Percentiles rank a stretch among this genome's conserved stretches.
phyloP scores from a whole-genome alignment of 345 rosid species.

The Diplotaxis tenuifolia region DNA sequence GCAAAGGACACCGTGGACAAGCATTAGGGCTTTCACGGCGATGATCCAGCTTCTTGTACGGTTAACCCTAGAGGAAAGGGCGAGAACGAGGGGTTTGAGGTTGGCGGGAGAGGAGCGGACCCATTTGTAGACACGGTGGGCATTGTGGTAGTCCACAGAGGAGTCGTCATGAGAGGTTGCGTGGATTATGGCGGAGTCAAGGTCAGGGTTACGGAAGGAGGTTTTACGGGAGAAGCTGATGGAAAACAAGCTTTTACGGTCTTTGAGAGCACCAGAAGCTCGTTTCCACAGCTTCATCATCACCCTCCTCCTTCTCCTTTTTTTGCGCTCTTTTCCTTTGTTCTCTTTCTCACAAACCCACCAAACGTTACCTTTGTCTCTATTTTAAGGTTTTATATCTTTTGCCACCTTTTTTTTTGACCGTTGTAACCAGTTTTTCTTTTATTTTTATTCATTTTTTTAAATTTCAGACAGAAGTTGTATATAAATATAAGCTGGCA shows the following conservation, averaged over 20 bases:
- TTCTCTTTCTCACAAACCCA: neutral
- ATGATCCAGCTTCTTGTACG: conserved; percentile 73
- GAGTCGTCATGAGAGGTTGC: conserved; percentile 80
- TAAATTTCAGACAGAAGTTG: neutral
- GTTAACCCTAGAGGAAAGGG: conserved; percentile 52
- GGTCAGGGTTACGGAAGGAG: conserved; percentile 49
- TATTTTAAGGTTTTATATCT: conserved; percentile 31
- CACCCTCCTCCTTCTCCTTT: conserved; percentile 15
- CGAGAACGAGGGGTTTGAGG: conserved; percentile 52
- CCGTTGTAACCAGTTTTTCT: conserved; percentile 33
- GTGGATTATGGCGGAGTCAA: conserved; percentile 64
- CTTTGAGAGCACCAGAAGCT: conserved; percentile 73
- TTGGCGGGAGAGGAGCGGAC: conserved; percentile 60
- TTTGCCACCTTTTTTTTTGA: conserved; percentile 20
- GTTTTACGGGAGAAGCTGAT: conserved; percentile 38
- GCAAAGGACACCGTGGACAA: conserved; percentile 76
- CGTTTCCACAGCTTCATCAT: conserved; percentile 71
- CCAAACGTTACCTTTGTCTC: conserved; percentile 12
- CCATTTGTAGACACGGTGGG: conserved; percentile 63
- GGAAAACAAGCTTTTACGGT: conserved; percentile 59
- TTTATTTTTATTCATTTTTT: conserved; percentile 11
- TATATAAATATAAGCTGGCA: conserved; percentile 19
- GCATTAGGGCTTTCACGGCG: conserved; percentile 71
- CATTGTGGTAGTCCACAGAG: conserved; percentile 56
- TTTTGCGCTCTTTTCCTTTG: conserved; percentile 10